phyloP scores from a whole-genome alignment of 1,284 basidiomycete genomes.

The Volvariella volvacea region DNA sequence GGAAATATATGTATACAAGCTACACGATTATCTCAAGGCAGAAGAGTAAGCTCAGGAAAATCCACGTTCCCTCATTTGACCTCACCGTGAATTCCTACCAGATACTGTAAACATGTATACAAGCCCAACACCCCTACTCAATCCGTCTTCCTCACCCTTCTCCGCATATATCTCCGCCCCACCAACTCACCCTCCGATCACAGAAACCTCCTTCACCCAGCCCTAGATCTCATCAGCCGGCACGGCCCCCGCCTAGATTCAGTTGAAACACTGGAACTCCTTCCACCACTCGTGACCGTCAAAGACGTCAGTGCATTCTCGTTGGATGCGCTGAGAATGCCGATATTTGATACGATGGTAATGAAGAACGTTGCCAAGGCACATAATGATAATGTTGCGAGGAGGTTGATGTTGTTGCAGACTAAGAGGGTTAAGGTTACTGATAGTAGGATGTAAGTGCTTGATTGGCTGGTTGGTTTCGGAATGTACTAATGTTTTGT shows the following conservation, averaged over 20 bases:
- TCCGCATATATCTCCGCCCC: slow-evolving; percentile 85
- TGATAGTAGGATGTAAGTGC: slow-evolving; percentile 77
- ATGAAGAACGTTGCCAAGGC: slow-evolving; percentile 64
- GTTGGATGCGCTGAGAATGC: slow-evolving; percentile 61
- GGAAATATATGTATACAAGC: slow-evolving; percentile 84
- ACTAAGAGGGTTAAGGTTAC: slow-evolving; percentile 83
- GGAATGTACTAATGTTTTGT: slow-evolving; percentile 2
- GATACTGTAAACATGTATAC: slow-evolving; percentile 84
- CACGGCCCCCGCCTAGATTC: slow-evolving; percentile 82
- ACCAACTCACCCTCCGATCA: slow-evolving; percentile 24
- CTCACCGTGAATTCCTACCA: slow-evolving; percentile 23
- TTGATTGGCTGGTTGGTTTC: slow-evolving; percentile 2
- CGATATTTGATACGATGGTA: slow-evolving; percentile 64
- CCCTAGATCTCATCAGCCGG: slow-evolving; percentile 76
- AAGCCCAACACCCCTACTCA: slow-evolving; percentile 49
- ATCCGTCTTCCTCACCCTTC: slow-evolving; percentile 77
- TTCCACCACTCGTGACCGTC: slow-evolving; percentile 85
- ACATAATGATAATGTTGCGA: slow-evolving; percentile 66
- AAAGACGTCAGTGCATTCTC: slow-evolving; percentile 78
- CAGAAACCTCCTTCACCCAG: slow-evolving; percentile 62
- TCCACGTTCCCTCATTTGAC: slow-evolving; percentile 3
- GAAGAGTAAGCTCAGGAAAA: slow-evolving; percentile 61
- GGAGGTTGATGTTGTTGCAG: slow-evolving; percentile 71
- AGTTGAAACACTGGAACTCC: slow-evolving; percentile 72
- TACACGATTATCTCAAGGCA: slow-evolving; percentile 79